Evolutionary conservation across 2,329 filamentous ascomycete species (phyloP), one percentile per base, ranked within the genome.

Genomic region (Magnaporthiopsis rhizophila): DNA sequence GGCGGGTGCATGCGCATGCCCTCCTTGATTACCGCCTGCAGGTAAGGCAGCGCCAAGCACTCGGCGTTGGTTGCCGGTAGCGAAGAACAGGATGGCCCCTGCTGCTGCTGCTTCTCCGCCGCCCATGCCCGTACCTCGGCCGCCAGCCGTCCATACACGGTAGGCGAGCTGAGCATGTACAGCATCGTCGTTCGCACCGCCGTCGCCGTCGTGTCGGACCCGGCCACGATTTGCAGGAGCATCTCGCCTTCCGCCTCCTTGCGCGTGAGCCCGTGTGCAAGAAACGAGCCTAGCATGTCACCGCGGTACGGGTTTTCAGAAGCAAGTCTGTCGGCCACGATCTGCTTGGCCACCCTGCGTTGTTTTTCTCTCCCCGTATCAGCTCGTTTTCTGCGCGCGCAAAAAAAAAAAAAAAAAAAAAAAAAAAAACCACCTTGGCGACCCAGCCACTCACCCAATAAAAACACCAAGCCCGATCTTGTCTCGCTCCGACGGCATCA

Each of bases 11-110:
- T 74, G 0, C 82, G 75, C 24, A 83, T 70, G 0, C 76, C 78
- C 67, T 84, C 82, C 62, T 77, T 77, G 56, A 84, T 77, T 6
- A 79, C 78, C 0, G 82, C 82, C 66, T 81, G 77, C 9, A 85
- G 73, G 65, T 82, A 84, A 0, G 77, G 75, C 7, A 83, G 72
- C 3, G 68, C 67, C 21, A 74, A 72, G 0, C 75, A 75, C 67
- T 81, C 75, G 1, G 71, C 69, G 56, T 79, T 74, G 12, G 68
- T 70, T 63, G 75, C 69, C 57, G 72, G 72, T 18, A 77, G 76
- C 1, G 69, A 70, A 9, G 59, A 3, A n/a, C 65, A 63, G 58
- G 38, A 11, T 13, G 15, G 24, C 69, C 65, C 70, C 36, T 24
- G 59, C 45, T 56, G 61, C 53, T 56, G 61, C 45, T 56, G 50